Base-by-base conservation (phyloP, 2,329 filamentous ascomycete species). In the Alternaria infectoria region DNA sequence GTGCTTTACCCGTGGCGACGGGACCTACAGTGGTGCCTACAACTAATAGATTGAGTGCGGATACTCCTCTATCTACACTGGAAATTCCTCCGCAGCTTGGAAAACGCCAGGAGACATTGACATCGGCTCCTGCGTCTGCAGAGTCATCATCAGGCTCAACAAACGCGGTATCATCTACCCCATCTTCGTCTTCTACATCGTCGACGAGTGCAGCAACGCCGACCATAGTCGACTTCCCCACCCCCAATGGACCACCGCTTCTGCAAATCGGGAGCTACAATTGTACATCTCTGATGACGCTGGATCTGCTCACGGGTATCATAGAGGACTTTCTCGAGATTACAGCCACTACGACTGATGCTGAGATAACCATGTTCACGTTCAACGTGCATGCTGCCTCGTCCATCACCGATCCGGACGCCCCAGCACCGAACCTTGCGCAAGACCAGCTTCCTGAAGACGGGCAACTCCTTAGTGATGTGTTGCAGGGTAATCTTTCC, bases 301-400 rank as follows among this genome's bases (percentile, higher is more conserved):
- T 90, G 3, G 79, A 80, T 6, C 79, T 83, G 2, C 77, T 91
- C 19, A 81, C 84, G 2, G 71, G 69, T 6, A 68, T 89, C 13
- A 71, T 90, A 8, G 70, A 79, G n/a, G 81, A 83, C 47, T 90
- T 88, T 67, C 81, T 90, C 49, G 70, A 79, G 12, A 72, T 74
- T 6, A 90, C 87, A 6, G 80, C 84, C 32, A 86, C 85, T 32
- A 86, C 86, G 6, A 77, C 89, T 32, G 84, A 83, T 19, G 87
- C 88, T 2, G 83, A 84, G 45, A 77, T 88, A 9, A 77, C 83
- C 2, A 85, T 84, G 66, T 68, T 91, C 2, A 82, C 84, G 4
- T 74, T 91, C 59, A 89, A 90, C 72, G 70, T 91, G 7, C 88
- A 90, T 78, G 85, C 84, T 21, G 87, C 88, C 5, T 69, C 76